These are phyloP conservation scores for Xylaria polymorpha DNA, from an alignment of 2,329 filamentous ascomycete species.

Conservation along the genomic window DNA sequence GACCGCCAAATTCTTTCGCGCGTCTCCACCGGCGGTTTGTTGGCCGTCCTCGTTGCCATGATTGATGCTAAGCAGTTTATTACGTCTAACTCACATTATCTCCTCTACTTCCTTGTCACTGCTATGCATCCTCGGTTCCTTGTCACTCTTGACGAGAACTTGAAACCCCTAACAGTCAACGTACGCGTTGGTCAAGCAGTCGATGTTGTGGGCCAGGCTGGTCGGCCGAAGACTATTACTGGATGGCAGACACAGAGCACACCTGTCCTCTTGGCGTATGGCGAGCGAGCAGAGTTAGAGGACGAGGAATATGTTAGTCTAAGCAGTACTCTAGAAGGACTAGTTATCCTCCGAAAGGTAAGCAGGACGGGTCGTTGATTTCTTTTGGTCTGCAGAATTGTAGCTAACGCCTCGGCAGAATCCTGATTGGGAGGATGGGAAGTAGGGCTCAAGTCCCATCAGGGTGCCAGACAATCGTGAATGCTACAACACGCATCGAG, in stretches of 20 bases:
- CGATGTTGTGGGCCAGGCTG: constrained; percentile 96
- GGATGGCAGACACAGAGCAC: constrained; percentile 99
- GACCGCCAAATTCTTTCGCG: constrained; percentile 95
- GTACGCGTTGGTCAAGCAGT: constrained; percentile 98
- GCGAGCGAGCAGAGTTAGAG: constrained; percentile 95
- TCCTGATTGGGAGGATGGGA: constrained; percentile 65
- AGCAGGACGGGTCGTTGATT: constrained; percentile 46
- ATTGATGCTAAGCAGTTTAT: constrained; percentile 93
- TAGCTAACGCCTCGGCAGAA: constrained; percentile 54
- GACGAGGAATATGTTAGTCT: constrained; percentile 97
- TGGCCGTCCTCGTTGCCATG: constrained; percentile 91
- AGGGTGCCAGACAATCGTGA: neutral
- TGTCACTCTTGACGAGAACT: constrained; percentile 92
- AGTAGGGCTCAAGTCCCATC: constrained; percentile 46
- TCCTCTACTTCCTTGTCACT: constrained; percentile 96
- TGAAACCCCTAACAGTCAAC: constrained; percentile 94
- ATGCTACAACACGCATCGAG: neutral
- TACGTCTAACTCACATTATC: constrained; percentile 79
- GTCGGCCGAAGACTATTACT: constrained; percentile 97
- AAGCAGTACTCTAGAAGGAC: constrained; percentile 89
- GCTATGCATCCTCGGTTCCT: constrained; percentile 98
- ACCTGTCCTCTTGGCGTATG: constrained; percentile 93
- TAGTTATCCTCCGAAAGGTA: constrained; percentile 98
- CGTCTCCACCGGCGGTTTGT: constrained; percentile 87
- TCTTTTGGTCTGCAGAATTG: neutral